Base-by-base conservation (phyloP, 2,329 filamentous ascomycete species). In the Aureobasidium subglaciale region DNA sequence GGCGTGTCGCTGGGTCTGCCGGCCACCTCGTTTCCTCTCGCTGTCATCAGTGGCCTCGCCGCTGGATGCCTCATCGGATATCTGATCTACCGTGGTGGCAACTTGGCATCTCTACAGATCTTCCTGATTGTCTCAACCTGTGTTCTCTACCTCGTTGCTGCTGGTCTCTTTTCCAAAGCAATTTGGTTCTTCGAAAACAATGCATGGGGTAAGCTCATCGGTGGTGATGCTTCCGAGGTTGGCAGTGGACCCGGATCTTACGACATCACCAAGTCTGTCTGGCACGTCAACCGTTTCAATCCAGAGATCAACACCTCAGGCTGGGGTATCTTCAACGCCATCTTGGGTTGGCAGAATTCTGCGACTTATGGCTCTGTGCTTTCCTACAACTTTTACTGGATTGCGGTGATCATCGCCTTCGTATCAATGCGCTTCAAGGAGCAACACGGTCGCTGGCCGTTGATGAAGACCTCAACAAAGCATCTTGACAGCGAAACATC, bases 301-400 rank as follows among this genome's bases (percentile, higher is more conserved):
- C 86, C 89, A 0, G 73, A 83, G 52, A 71, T 85, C 35, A 84
- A 88, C 59, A 86, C 87, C 25, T 86, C 86, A 45, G 88, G 87
- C 41, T 95, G 89, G 90, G 88, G 88, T 55, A 83, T 95, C 61
- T 90, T 95, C 77, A 92, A 95, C 64, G 84, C 88, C 57, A 78
- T 95, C 53, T 77, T 95, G 10, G 90, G 90, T 57, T 96, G 90
- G 90, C 81, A 84, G 59, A 95, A 95, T 73, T 89, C 87, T 11
- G 90, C 88, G 5, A 95, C 90, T 1, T 90, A 92, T 64, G 89
- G 90, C 50, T 91, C 88, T 1, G 86, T 95, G 60, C 83, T 95
- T 60, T 84, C 87, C 1, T 95, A 95, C 74, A 95, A 93, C 67
- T 57, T 92, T 15, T 95, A 95, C 74, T 96, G 90, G 90, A 71